A percentile compares a stretch with the other conserved stretches of the same genome.
Conservation (phyloP, 2,329 filamentous ascomycete genomes). For the Fusarium guadeloupense region DNA sequence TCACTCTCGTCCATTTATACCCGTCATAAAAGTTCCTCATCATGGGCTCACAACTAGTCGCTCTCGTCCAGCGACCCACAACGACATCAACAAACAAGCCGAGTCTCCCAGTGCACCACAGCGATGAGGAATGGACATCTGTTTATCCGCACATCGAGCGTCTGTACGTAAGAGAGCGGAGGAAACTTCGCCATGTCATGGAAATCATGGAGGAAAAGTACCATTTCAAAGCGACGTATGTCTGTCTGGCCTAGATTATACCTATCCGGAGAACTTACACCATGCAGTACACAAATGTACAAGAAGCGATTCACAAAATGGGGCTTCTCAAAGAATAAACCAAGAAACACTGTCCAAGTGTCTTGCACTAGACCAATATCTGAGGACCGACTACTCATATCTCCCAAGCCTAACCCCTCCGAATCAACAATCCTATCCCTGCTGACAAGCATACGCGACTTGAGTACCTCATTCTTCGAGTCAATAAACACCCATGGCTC, state of each 20-base stretch:
- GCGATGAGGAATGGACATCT: constrained; percentile 13
- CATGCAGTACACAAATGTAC: constrained; percentile 8
- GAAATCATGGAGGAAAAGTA: constrained; percentile 16
- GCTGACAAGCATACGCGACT: constrained; percentile 10
- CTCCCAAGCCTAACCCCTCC: neutral
- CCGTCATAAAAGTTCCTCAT: neutral
- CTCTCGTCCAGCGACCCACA: neutral
- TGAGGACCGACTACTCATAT: neutral
- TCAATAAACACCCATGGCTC: neutral
- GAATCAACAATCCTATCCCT: constrained; percentile 7
- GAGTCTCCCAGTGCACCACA: neutral
- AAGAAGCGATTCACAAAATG: constrained; percentile 27
- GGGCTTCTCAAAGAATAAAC: constrained; percentile 21
- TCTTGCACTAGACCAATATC: neutral
- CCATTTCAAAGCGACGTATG: constrained; percentile 25
- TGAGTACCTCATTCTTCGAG: constrained; percentile 12
- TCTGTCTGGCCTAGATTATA: too few species aligned
- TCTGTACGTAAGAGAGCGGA: constrained; percentile 9
- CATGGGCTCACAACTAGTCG: neutral
- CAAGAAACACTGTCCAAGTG: neutral
- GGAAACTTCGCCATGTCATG: constrained; percentile 23
- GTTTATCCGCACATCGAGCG: constrained; percentile 7
- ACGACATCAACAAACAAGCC: neutral
- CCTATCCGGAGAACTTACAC: neutral
- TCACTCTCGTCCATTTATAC: neutral